These are phyloP conservation scores for Colletotrichum sp. DNA, from an alignment of 2,329 filamentous ascomycete species.

Conservation along the genomic window DNA sequence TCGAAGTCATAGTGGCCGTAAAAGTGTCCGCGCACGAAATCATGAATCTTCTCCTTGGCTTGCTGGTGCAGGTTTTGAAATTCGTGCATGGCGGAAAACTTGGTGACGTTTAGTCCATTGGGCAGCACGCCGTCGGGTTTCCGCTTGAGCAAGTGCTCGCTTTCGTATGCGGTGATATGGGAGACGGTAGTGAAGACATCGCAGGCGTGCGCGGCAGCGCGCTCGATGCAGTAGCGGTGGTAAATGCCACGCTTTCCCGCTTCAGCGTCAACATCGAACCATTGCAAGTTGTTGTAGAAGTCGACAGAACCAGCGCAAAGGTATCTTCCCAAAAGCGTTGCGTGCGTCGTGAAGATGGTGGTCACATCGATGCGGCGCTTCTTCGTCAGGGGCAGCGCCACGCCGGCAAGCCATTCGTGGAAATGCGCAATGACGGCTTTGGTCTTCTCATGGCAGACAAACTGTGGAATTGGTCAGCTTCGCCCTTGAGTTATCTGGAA, in stretches of 20 bases:
- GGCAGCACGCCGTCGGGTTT: conserved; percentile 97
- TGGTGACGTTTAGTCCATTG: conserved; percentile 97
- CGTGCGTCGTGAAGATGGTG: conserved; percentile 98
- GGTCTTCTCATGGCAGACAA: conserved; percentile 89
- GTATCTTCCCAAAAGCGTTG: conserved; percentile 92
- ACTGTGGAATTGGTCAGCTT: conserved; percentile 58
- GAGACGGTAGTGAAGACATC: conserved; percentile 99
- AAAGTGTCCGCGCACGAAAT: conserved; percentile 97
- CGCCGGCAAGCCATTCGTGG: conserved; percentile 97
- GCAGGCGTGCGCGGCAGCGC: conserved; percentile 86
- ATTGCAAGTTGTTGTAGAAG: conserved; percentile 98
- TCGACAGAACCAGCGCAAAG: conserved; percentile 97
- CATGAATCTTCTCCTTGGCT: conserved; percentile 96
- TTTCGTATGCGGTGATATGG: conserved; percentile 98
- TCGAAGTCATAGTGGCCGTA: conserved; percentile 99
- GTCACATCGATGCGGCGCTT: conserved; percentile 95
- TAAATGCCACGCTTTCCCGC: conserved; percentile 98
- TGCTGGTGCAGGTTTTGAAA: conserved; percentile 98
- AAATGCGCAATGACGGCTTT: conserved; percentile 96
- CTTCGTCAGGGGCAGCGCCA: conserved; percentile 89
- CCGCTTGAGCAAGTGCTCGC: conserved; percentile 94
- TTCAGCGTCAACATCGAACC: conserved; percentile 95
- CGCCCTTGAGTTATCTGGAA: not conserved
- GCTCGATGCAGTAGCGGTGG: conserved; percentile 97
- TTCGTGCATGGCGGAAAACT: conserved; percentile 97